Percentiles rank a stretch among this genome's conserved stretches.
phyloP scores from a whole-genome alignment of 345 rosid species.

The Eucalyptus paniculata region DNA sequence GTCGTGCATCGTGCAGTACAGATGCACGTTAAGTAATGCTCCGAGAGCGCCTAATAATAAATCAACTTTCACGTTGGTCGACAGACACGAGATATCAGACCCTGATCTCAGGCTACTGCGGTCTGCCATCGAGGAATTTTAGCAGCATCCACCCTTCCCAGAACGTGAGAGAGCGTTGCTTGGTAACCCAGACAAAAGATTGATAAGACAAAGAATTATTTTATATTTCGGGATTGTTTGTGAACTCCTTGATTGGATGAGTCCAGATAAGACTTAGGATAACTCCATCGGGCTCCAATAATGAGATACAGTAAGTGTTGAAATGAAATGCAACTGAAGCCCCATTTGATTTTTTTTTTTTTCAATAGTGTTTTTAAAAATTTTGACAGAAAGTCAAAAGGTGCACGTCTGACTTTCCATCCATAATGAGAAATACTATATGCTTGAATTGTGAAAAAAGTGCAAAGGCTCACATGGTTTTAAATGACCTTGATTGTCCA shows the following conservation, averaged over 20 bases:
- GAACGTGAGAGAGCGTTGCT: not conserved
- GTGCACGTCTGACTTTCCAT: not conserved
- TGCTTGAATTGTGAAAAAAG: not conserved
- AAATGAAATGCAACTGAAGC: not conserved
- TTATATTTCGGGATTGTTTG: not conserved
- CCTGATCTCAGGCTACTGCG: not conserved
- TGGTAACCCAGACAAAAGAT: not conserved
- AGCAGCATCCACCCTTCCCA: not conserved
- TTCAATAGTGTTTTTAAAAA: not conserved
- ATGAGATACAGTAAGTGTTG: not conserved
- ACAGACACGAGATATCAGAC: not conserved
- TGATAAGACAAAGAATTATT: not conserved
- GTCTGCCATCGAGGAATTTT: not conserved
- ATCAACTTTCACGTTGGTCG: not conserved
- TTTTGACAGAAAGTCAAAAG: not conserved
- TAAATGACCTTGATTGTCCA: not conserved
- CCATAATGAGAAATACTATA: not conserved
- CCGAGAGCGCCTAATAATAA: not conserved
- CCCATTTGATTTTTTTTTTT: not conserved
- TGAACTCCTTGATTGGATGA: not conserved
- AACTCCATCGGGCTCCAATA: not conserved
- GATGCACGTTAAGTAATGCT: not conserved
- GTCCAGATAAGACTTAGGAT: not conserved
- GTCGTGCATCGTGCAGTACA: not conserved
- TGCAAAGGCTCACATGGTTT: not conserved